Evolutionary conservation across 2,329 filamentous ascomycete species (phyloP).

Genomic region (Calonectria hongkongensis): DNA sequence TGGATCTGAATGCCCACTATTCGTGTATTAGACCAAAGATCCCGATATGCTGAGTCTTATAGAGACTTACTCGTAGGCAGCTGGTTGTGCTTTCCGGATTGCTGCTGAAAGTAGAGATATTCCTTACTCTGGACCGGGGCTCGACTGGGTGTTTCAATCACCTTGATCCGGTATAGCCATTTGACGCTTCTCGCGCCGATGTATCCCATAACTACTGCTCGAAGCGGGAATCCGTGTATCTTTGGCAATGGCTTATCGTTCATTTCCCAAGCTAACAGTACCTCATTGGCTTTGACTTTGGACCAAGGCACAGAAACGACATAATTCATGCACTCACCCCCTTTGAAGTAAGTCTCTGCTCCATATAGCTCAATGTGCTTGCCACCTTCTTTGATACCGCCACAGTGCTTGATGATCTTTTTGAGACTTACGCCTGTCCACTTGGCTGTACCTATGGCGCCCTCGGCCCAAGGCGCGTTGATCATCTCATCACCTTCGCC

Average conservation of each 20-base stretch:
- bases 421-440: constrained; percentile 80
- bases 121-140: constrained; percentile 80
- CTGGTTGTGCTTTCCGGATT: constrained; percentile 80
- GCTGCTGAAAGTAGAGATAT: constrained; percentile 81
- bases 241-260: constrained; percentile 78
- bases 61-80: constrained; percentile 9
- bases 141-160: constrained; percentile 71
- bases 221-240: constrained; percentile 80
- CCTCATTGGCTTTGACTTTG: constrained; percentile 80
- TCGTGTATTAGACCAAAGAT: constrained; percentile 64
- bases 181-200: constrained; percentile 80
- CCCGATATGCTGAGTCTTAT: no score
- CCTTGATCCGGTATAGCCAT: constrained; percentile 78
- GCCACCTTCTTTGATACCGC: constrained; percentile 72
- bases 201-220: constrained; percentile 78
- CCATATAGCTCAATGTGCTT: constrained; percentile 82
- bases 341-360: constrained; percentile 84
- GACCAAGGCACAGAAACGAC: constrained; percentile 79
- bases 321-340: constrained; percentile 79
- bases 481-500: constrained; percentile 80
- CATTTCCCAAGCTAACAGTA: constrained; percentile 83
- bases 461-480: constrained; percentile 76
- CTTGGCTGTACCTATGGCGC: constrained; percentile 79
- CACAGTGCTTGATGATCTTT: constrained; percentile 82
- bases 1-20: constrained; percentile 77